Percentiles rank a stretch among this genome's conserved stretches.
These are phyloP conservation scores for Pyricularia sp. DNA, from an alignment of 2,329 filamentous ascomycete genomes.

Conservation along the genomic window DNA sequence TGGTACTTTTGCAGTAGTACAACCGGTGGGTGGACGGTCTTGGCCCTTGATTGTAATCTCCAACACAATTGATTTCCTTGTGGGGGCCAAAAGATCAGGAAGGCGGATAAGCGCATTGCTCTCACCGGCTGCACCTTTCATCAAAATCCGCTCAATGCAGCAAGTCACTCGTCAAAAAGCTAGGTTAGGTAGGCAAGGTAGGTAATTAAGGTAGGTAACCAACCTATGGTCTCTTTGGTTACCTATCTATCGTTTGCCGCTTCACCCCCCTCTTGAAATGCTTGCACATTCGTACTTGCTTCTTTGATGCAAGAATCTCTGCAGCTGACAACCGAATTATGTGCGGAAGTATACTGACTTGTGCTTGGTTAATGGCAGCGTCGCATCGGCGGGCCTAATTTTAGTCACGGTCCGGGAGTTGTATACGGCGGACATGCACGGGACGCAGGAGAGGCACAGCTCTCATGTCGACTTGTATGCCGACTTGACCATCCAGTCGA, in stretches of 20 bases:
- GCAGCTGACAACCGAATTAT: neutral
- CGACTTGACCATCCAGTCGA: neutral
- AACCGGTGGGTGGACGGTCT: neutral
- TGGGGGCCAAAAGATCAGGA: neutral
- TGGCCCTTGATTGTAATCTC: neutral
- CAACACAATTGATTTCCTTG: neutral
- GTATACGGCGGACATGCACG: neutral
- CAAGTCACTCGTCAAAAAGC: neutral
- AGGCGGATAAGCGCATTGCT: neutral
- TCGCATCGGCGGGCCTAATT: neutral
- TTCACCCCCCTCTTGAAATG: neutral
- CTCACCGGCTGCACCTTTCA: neutral
- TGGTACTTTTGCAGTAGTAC: neutral
- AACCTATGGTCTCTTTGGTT: neutral
- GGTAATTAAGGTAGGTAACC: neutral
- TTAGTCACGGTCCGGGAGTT: neutral
- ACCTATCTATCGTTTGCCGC: neutral
- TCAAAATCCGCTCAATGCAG: neutral
- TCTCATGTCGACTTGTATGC: neutral
- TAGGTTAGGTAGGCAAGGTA: no score
- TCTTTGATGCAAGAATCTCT: neutral
- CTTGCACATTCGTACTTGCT: neutral
- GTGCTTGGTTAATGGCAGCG: neutral
- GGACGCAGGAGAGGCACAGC: neutral
- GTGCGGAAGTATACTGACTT: neutral